Evolutionary conservation across 305 asterid species (phyloP).

Genomic region (Rubia balearica): DNA sequence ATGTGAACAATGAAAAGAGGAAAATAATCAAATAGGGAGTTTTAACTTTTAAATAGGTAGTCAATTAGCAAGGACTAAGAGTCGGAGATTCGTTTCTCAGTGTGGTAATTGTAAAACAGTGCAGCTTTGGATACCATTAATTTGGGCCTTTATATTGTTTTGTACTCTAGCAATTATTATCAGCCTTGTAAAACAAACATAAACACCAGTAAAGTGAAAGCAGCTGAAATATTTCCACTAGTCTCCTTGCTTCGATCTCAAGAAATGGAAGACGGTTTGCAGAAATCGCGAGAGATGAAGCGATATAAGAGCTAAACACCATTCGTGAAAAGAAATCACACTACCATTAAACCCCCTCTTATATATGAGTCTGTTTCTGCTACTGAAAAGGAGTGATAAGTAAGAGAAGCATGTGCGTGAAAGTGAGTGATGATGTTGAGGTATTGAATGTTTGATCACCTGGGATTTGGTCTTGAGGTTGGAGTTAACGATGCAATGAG

Average conservation of each 20-base stretch:
- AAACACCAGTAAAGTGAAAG: not conserved
- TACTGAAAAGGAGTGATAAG: not conserved
- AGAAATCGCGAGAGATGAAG: not conserved
- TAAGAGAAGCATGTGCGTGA: not conserved
- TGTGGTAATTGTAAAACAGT: not conserved
- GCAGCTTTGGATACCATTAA: conserved; percentile 9
- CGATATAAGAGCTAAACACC: not conserved
- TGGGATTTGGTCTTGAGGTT: conserved; percentile 9
- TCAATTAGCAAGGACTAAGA: conserved; percentile 13
- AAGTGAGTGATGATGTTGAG: not conserved
- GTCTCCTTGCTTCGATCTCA: not conserved
- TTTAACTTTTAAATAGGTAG: not conserved
- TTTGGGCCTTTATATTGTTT: not conserved
- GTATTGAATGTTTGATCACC: conserved; percentile 3
- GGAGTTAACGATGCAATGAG: conserved; percentile 11
- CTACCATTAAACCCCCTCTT: no score
- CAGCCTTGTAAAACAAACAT: no score
- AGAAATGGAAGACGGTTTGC: not conserved
- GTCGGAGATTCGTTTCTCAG: conserved; percentile 19
- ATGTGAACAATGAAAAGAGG: not conserved
- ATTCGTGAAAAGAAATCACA: no score
- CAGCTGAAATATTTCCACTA: not conserved
- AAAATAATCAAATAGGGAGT: not conserved
- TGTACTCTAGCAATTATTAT: no score
- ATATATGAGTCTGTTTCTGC: no score